phyloP scores from a whole-genome alignment of 257 asterid species.

The Eustoma russellianum region DNA sequence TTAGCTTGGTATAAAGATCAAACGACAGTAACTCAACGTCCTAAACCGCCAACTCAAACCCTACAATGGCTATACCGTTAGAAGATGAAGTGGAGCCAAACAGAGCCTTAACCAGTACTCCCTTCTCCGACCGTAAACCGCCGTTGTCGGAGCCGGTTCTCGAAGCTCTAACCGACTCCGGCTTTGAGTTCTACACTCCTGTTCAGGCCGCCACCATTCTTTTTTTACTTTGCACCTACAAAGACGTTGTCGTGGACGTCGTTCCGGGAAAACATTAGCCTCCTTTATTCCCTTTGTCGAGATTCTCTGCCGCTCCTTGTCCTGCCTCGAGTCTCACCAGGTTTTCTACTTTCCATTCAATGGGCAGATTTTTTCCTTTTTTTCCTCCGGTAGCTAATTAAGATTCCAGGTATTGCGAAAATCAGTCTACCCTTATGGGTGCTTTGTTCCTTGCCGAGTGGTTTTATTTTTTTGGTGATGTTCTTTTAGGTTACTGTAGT shows the following conservation, averaged over 20 bases:
- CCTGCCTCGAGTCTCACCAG: slow-evolving; percentile 63
- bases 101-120: slow-evolving; percentile 62
- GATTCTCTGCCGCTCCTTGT: slow-evolving; percentile 65
- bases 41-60: neutral
- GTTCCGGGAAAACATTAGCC: slow-evolving; percentile 91
- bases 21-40: neutral
- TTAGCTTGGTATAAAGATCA: neutral
- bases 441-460: too few species aligned
- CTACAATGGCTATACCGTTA: slow-evolving; percentile 8
- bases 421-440: too few species aligned
- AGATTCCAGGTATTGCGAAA: too few species aligned
- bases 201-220: slow-evolving; percentile 95
- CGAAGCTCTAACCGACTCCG: slow-evolving; percentile 44
- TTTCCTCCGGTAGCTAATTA: too few species aligned
- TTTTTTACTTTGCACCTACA: slow-evolving; percentile 54
- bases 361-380: too few species aligned
- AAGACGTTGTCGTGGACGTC: slow-evolving; percentile 88
- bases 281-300: slow-evolving; percentile 79
- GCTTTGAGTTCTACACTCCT: slow-evolving; percentile 86
- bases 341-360: slow-evolving; percentile 19
- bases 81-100: slow-evolving; percentile 34
- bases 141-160: slow-evolving; percentile 64
- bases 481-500: too few species aligned
- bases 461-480: too few species aligned
- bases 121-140: slow-evolving; percentile 75